Percentiles rank a stretch among this genome's conserved stretches.
Evolutionary conservation across 2,329 filamentous ascomycete genomes (phyloP).

Genomic region (Neocucurbitaria cava): DNA sequence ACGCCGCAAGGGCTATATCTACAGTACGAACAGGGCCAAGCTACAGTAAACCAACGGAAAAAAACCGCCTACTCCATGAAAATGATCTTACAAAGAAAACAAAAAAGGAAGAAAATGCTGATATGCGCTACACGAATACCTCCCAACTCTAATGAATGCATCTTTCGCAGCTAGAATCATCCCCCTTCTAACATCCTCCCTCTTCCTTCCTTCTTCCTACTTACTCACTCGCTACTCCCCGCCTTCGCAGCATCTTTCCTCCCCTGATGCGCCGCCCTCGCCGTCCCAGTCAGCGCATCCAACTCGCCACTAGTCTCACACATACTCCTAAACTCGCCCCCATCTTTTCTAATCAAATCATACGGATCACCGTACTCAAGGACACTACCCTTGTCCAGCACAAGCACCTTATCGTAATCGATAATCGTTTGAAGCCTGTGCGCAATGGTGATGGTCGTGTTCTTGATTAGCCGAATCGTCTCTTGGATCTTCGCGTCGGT

Average conservation of each 20-base stretch:
- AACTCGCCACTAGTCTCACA: slow-evolving; percentile 70
- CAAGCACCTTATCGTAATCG: slow-evolving; percentile 96
- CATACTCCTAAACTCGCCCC: slow-evolving; percentile 71
- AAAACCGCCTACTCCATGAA: not conserved
- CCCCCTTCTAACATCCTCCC: not conserved
- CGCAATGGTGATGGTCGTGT: slow-evolving; percentile 95
- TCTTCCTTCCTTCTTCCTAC: not conserved
- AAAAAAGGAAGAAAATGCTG: not conserved
- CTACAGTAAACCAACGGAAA: too few species aligned
- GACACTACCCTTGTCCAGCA: slow-evolving; percentile 86
- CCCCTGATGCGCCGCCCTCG: slow-evolving; percentile 55
- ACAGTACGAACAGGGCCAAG: not conserved
- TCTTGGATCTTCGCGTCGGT: slow-evolving; percentile 97
- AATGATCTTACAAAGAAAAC: not conserved
- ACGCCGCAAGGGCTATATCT: not conserved
- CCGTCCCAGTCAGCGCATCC: slow-evolving; percentile 63
- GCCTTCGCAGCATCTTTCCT: not conserved
- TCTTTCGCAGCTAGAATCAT: not conserved
- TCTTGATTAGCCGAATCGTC: slow-evolving; percentile 88
- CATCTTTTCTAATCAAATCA: slow-evolving; percentile 69
- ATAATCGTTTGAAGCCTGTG: slow-evolving; percentile 96
- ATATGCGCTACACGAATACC: not conserved
- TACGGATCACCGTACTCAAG: slow-evolving; percentile 92
- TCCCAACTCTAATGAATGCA: not conserved
- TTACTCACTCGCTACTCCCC: not conserved